Evolutionary conservation across 2,329 filamentous ascomycete species (phyloP), one percentile per base, ranked within the genome.

Genomic region (Colletotrichum sp.): DNA sequence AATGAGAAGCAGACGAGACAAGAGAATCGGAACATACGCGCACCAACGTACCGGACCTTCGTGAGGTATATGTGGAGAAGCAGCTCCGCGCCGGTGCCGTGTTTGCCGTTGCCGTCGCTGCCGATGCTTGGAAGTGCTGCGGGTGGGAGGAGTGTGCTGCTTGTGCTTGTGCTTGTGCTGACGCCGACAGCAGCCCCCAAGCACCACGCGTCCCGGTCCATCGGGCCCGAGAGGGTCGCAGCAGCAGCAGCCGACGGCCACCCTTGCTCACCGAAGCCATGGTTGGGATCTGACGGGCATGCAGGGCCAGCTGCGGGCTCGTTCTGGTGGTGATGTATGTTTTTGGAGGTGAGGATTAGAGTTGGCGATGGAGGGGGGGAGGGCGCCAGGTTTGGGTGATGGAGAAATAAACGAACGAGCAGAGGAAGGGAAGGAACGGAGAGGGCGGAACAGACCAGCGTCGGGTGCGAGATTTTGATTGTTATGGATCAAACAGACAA

Each of bases 281-380:
- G 33, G 63, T 54, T 27, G 47, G 33, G 58, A 43, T 33, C 36
- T 57, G 38, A 67, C 57, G 62, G 66, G 72, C 72, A 74, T 74
- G 72, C 72, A 74, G 72, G 72, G 71, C 71, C 71, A 71, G 68
- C 71, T 71, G 62, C 71, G 62, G 54, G 72, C 68, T 74, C 47
- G 68, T 67, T 58, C 9, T 43, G 13, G 59, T 24, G 36, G 36
- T 63, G 54, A 36, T 54, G 62, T 47, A 15, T n/a, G 38, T 34
- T 24, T 55, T n/a, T 24, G 21, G 18, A 29, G 43, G 55, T 18
- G 59, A 27, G 18, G 63, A 31, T 57, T 36, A 51, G n/a, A 24
- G 6, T 57, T 15, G 34, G 63, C 21, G 54, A 29, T 5, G 70
- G 27, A 34, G 34, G 24, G 43, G 43, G 38, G 34, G 21, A 31